Percentiles rank a stretch among this genome's conserved stretches.
phyloP scores from a whole-genome alignment of 2,329 filamentous ascomycete genomes.

The Neonectria faginata region DNA sequence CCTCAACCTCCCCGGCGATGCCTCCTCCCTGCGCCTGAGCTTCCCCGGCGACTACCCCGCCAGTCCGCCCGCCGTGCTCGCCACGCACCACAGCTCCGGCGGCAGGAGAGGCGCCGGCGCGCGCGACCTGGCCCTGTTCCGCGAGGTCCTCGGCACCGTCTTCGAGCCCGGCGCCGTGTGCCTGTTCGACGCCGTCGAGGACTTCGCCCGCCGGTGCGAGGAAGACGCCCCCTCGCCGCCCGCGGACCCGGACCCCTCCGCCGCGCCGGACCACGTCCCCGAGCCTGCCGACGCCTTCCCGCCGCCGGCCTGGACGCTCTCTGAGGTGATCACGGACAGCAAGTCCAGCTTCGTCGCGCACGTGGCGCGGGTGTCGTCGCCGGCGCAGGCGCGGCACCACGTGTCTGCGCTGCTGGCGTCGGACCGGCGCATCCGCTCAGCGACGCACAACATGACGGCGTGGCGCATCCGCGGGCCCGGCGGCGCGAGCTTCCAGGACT shows the following conservation, averaged over 20 bases:
- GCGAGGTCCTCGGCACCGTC: conserved; percentile 73
- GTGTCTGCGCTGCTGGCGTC: conserved; percentile 81
- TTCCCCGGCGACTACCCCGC: conserved; percentile 83
- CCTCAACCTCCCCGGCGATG: conserved; percentile 74
- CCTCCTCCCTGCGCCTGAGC: conserved; percentile 69
- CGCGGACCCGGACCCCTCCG: conserved; percentile 42
- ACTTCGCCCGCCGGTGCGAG: conserved; percentile 63
- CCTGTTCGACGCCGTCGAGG: conserved; percentile 91
- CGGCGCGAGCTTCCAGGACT: conserved; percentile 80
- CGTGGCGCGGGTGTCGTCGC: conserved; percentile 75
- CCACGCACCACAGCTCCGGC: conserved; percentile 84
- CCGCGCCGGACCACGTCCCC: conserved; percentile 26
- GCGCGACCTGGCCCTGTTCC: conserved; percentile 75
- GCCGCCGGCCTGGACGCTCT: conserved; percentile 73
- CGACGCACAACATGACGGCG: conserved; percentile 95
- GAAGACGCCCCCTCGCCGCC: conserved; percentile 46
- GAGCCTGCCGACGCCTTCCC: conserved; percentile 39
- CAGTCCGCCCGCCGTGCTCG: conserved; percentile 77
- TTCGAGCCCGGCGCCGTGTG: conserved; percentile 83
- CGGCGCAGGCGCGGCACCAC: conserved; percentile 76
- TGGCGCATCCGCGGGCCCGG: conserved; percentile 80
- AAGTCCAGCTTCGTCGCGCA: conserved; percentile 91
- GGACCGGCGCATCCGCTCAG: conserved; percentile 85
- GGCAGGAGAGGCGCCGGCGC: conserved; percentile 78
- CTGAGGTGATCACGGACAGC: conserved; percentile 79